phyloP scores from a whole-genome alignment of 352 stramenopile species.

The Phytophthora pini region DNA sequence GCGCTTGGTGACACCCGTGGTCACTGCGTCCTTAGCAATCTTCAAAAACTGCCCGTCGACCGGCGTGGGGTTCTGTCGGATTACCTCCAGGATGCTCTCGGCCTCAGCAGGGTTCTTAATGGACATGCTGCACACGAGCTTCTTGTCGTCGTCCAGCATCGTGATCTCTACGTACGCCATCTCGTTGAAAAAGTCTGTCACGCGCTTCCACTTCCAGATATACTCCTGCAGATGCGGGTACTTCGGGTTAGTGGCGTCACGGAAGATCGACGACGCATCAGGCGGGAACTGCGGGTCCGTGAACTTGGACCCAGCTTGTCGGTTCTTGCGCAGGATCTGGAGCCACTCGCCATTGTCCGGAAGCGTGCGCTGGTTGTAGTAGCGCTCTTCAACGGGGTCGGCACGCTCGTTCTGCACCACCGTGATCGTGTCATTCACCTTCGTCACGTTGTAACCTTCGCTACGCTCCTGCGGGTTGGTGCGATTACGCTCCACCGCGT shows the following conservation, averaged over 20 bases:
- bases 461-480: conserved; percentile 53
- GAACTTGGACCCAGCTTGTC: conserved; percentile 75
- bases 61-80: conserved; percentile 47
- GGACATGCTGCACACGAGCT: conserved; percentile 83
- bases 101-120: conserved; percentile 82
- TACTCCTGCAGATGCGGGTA: conserved; percentile 80
- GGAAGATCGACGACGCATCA: conserved; percentile 71
- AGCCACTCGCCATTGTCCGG: conserved; percentile 79
- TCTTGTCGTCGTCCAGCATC: conserved; percentile 85
- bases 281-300: conserved; percentile 86
- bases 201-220: conserved; percentile 86
- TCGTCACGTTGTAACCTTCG: conserved; percentile 81
- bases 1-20: conserved; percentile 63
- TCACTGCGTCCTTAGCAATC: conserved; percentile 74
- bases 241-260: conserved; percentile 66
- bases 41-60: conserved; percentile 72
- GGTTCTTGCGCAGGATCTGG: conserved; percentile 75
- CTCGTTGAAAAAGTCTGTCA: conserved; percentile 88
- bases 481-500: conserved; percentile 71
- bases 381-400: conserved; percentile 64
- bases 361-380: conserved; percentile 71
- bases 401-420: conserved; percentile 73
- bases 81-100: conserved; percentile 74
- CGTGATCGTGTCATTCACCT: conserved; percentile 73
- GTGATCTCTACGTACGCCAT: conserved; percentile 86